Percentiles rank a stretch among this genome's conserved stretches.
phyloP scores from a whole-genome alignment of 202 grass and related monocot species.

The Digitaria exilis region DNA sequence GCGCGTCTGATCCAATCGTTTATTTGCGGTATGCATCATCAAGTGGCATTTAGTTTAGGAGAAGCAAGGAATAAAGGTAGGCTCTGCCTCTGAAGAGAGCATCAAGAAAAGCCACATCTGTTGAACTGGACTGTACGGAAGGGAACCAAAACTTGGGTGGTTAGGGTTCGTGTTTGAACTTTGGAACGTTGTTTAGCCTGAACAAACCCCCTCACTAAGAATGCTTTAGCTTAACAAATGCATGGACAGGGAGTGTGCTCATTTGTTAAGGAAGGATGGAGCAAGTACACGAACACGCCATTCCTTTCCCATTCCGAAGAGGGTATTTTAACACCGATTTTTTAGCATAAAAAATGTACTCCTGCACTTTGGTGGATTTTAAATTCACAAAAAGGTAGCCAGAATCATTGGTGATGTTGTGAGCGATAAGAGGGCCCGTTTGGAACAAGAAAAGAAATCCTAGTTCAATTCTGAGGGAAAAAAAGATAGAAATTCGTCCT shows the following conservation, averaged over 20 bases:
- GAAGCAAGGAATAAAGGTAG: slow-evolving; percentile 56
- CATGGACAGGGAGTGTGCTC: background rate
- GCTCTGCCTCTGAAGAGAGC: background rate
- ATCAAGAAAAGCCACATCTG: slow-evolving; percentile 31
- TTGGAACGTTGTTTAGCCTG: slow-evolving; percentile 13
- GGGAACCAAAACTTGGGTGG: slow-evolving; percentile 29
- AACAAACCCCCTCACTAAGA: slow-evolving; percentile 1
- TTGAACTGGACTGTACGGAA: slow-evolving; percentile 46
- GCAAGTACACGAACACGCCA: background rate
- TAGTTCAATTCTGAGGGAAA: background rate
- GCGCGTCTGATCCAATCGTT: slow-evolving; percentile 15
- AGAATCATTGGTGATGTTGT: background rate
- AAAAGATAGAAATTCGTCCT: background rate
- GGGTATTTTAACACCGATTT: background rate
- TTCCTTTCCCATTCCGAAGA: background rate
- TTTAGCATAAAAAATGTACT: background rate
- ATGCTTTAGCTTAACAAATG: slow-evolving; percentile 17
- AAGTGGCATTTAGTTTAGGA: slow-evolving; percentile 19
- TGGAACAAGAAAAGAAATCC: background rate
- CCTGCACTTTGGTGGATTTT: background rate
- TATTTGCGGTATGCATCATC: background rate
- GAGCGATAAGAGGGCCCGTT: background rate
- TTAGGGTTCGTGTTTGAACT: slow-evolving; percentile 17
- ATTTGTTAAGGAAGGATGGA: background rate
- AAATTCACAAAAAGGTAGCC: background rate